Evolutionary conservation across 108 stramenopile species (phyloP).

Genomic region (Seminavis robusta): DNA sequence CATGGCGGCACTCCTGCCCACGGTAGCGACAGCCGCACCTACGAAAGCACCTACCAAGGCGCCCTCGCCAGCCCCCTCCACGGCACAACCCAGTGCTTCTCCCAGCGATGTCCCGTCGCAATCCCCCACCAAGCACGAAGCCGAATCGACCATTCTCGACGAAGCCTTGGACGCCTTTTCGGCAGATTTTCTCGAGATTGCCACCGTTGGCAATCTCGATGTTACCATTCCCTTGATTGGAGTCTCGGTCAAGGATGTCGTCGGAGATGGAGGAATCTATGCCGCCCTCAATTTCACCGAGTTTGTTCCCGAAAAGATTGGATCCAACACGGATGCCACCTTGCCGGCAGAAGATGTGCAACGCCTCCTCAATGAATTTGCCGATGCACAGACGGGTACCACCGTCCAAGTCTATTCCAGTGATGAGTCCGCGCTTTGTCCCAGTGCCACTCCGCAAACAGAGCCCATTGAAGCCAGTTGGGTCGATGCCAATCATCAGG

Average conservation of each 20-base stretch:
- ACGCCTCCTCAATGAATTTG: not conserved
- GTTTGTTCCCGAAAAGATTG: not conserved
- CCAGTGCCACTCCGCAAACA: not conserved
- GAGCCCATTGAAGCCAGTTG: not conserved
- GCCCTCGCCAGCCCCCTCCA: too few species aligned
- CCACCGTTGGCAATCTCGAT: too few species aligned
- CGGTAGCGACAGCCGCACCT: too few species aligned
- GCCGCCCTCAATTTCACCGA: not conserved
- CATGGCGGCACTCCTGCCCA: too few species aligned
- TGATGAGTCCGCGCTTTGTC: not conserved
- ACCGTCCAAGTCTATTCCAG: not conserved
- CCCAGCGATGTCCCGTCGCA: too few species aligned
- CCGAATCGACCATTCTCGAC: too few species aligned
- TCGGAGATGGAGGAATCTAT: not conserved
- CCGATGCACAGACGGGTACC: not conserved
- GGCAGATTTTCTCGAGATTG: too few species aligned
- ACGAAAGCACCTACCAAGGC: too few species aligned
- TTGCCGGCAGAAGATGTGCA: too few species aligned
- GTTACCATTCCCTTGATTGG: not conserved
- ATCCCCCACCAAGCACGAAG: too few species aligned
- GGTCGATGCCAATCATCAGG: not conserved
- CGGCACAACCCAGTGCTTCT: too few species aligned
- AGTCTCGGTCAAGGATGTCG: not conserved
- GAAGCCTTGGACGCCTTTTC: too few species aligned
- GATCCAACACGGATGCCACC: not conserved